Evolutionary conservation across 805 yeast species (phyloP), one percentile per base, ranked within the genome.

Genomic region (Aciculoconidium aculeatum): DNA sequence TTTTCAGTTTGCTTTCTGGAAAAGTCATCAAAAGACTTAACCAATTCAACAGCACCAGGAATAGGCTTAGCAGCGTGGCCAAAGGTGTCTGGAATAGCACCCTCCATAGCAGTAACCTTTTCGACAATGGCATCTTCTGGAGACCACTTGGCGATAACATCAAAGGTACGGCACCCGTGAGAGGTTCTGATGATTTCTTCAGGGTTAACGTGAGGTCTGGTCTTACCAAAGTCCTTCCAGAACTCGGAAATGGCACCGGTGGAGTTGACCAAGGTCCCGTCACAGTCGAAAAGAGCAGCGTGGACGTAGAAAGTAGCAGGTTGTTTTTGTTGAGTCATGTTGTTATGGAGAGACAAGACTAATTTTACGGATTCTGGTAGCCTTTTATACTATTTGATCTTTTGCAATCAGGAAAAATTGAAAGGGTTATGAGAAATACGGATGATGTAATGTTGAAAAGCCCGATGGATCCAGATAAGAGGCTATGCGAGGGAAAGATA

Each of bases 91-190:
- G 84, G 83, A 41, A 85, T 80, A 24, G 71, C 67, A 32, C 74
- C 77, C 58, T 82, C 90, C 57, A 79, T 67, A 37, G 66, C 70
- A 29, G 80, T 72, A 21, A 75, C 80, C 54, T 76, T 75, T 45
- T 75, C 77, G 27, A 63, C 75, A 40, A 68, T 66, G 31, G 85
- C 88, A 49, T 75, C 75, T 53, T 77, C 78, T 31, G 92, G 90
- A 44, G 84, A 77, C 70, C 76, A 77, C 51, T 71, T 72, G 42
- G 73, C 73, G 51, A 83, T 72, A 21, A 82, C 80, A 47, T 85
- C 95, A 43, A 72, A 72, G 18, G 94, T 83, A 58, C 95, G 72
- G 53, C 84, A 77, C 22, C 95, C 95, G 58, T 85, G 95, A 19
- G 81, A 72, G 31, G 79, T 73, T 55, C 76, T 72, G 52, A 81